Evolutionary conservation across 352 stramenopile genomes (phyloP).

Genomic region (Phytophthora sansomeana): DNA sequence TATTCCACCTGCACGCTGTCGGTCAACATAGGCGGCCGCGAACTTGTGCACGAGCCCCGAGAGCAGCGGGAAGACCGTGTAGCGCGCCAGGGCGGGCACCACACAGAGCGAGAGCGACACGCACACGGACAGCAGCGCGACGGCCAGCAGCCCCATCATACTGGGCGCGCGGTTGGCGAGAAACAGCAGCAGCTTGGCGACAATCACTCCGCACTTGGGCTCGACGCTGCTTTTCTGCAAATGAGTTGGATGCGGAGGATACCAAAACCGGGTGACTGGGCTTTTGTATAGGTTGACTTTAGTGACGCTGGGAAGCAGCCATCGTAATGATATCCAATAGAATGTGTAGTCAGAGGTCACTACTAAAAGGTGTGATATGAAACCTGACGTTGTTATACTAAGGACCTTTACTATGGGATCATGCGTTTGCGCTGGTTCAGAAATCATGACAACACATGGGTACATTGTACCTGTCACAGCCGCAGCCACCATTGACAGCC

Average conservation of each 20-base stretch:
- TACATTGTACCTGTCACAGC: constrained; percentile 6
- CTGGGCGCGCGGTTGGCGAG: constrained; percentile 40
- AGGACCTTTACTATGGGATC: neutral
- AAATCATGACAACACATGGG: constrained; percentile 11
- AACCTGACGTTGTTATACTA: neutral
- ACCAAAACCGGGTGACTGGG: neutral
- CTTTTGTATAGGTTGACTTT: constrained; percentile 1
- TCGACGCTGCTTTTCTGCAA: constrained; percentile 16
- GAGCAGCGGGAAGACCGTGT: constrained; percentile 68
- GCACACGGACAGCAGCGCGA: constrained; percentile 61
- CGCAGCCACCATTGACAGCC: neutral
- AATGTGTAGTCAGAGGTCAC: neutral
- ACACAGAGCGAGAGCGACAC: constrained; percentile 73
- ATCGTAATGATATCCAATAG: neutral
- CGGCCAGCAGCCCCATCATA: constrained; percentile 53
- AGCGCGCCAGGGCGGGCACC: constrained; percentile 59
- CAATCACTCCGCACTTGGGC: constrained; percentile 29
- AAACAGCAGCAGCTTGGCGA: constrained; percentile 44
- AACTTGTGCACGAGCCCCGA: constrained; percentile 65
- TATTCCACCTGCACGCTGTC: constrained; percentile 63
- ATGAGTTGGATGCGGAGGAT: constrained; percentile 12
- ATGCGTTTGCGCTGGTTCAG: neutral
- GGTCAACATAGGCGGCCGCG: constrained; percentile 57
- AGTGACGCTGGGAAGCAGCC: neutral
- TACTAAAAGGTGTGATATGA: neutral